Percentiles rank a stretch among this genome's conserved stretches.
Evolutionary conservation across 2,329 filamentous ascomycete species (phyloP).

Genomic region (Ilyonectria robusta): DNA sequence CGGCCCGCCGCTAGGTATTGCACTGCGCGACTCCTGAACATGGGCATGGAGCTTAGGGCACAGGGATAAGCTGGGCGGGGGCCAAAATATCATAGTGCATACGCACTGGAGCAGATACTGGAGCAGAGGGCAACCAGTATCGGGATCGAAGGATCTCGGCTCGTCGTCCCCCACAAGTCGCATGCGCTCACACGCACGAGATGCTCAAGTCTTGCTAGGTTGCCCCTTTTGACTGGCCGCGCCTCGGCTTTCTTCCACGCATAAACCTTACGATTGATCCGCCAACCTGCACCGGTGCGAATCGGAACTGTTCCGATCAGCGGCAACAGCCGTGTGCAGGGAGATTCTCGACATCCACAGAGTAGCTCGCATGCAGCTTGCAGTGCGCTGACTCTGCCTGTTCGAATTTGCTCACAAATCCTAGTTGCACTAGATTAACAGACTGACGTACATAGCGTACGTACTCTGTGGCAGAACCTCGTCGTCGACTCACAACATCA

Average conservation of each 20-base stretch:
- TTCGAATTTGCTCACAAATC: not conserved
- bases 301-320: constrained; percentile 45
- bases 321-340: constrained; percentile 32
- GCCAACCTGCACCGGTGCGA: constrained; percentile 35
- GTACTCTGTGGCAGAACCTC: not conserved
- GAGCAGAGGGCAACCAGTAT: constrained; percentile 16
- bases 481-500: not conserved
- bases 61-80: constrained; percentile 9
- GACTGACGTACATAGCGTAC: not conserved
- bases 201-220: constrained; percentile 16
- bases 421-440: not conserved
- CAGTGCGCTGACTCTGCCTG: constrained; percentile 10
- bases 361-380: constrained; percentile 22
- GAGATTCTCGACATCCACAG: constrained; percentile 29
- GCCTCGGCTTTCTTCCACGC: constrained; percentile 32
- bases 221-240: constrained; percentile 32
- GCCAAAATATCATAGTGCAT: not conserved
- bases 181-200: constrained; percentile 32
- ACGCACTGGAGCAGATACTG: constrained; percentile 1
- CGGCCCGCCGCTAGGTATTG: not conserved
- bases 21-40: constrained; percentile 15
- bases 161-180: constrained; percentile 41
- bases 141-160: constrained; percentile 36
- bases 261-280: constrained; percentile 39
- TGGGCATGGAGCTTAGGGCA: constrained; percentile 2